phyloP scores from a whole-genome alignment of 108 stramenopile species.

The Fistulifera solaris region DNA sequence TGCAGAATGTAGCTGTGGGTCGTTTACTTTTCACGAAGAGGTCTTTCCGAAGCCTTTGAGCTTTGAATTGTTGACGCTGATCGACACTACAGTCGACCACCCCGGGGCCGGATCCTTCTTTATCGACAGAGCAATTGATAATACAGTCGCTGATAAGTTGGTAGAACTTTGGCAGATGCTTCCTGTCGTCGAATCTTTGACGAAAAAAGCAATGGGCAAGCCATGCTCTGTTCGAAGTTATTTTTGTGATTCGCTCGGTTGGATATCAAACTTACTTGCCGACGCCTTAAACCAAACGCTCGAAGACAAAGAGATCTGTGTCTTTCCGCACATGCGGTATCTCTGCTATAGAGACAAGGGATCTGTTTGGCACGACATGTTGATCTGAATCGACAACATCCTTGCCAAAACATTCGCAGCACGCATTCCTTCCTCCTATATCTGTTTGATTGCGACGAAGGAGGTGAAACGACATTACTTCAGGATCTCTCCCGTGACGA shows the following conservation, averaged over 20 bases:
- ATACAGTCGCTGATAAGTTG: conserved; percentile 25
- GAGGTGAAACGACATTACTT: conserved; percentile 65
- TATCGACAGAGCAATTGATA: conserved; percentile 43
- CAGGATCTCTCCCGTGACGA: conserved; percentile 18
- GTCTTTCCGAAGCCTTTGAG: background rate
- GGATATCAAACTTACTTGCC: conserved; percentile 8
- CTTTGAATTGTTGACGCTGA: conserved; percentile 31
- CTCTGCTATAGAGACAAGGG: conserved; percentile 42
- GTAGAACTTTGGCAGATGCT: conserved; percentile 30
- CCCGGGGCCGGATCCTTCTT: conserved; percentile 71
- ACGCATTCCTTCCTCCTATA: conserved; percentile 79
- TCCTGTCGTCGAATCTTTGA: conserved; percentile 24
- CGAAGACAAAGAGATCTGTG: conserved; percentile 9
- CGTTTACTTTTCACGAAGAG: background rate
- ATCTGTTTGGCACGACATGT: conserved; percentile 57
- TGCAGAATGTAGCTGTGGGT: background rate
- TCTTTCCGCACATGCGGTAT: conserved; percentile 69
- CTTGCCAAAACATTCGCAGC: conserved; percentile 25
- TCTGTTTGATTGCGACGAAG: conserved; percentile 39
- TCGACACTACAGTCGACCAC: conserved; percentile 37
- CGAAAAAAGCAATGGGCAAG: conserved; percentile 25
- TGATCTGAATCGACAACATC: conserved; percentile 56
- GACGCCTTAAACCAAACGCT: conserved; percentile 18
- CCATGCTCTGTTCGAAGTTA: conserved; percentile 45
- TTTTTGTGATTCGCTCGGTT: conserved; percentile 58